A percentile compares a stretch with the other conserved stretches of the same genome.
Evolutionary conservation across 495 filamentous ascomycete species (phyloP).

Genomic region (Aspergillus kassunensis): DNA sequence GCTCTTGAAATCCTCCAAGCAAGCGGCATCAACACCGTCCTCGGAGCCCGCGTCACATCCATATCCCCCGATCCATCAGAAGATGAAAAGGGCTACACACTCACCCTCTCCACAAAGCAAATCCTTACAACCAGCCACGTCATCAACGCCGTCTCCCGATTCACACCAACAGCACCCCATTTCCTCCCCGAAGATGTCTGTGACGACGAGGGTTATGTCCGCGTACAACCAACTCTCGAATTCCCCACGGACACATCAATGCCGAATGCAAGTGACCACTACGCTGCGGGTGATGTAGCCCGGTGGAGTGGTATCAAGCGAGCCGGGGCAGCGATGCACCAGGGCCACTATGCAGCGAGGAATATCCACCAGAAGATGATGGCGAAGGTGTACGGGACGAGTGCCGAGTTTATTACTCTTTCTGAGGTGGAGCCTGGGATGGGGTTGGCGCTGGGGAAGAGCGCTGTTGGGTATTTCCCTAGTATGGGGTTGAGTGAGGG

Average conservation of each 20-base stretch:
- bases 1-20: slow-evolving; percentile 48
- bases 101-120: slow-evolving; percentile 54
- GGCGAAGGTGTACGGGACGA: slow-evolving; percentile 23
- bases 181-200: not conserved
- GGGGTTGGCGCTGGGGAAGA: slow-evolving; percentile 61
- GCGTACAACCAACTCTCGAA: slow-evolving; percentile 32
- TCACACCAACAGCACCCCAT: slow-evolving; percentile 1
- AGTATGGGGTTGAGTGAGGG: slow-evolving; percentile 48
- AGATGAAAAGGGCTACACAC: slow-evolving; percentile 37
- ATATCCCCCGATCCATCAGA: slow-evolving; percentile 26
- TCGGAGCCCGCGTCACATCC: slow-evolving; percentile 45
- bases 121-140: slow-evolving; percentile 52
- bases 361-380: slow-evolving; percentile 61
- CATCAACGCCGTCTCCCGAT: slow-evolving; percentile 51
- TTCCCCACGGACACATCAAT: slow-evolving; percentile 33
- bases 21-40: slow-evolving; percentile 52
- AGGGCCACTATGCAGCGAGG: slow-evolving; percentile 54
- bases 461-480: slow-evolving; percentile 56
- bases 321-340: slow-evolving; percentile 64
- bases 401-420: slow-evolving; percentile 42
- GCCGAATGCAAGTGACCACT: slow-evolving; percentile 53
- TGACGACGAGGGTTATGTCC: slow-evolving; percentile 54
- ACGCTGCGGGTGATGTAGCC: slow-evolving; percentile 46
- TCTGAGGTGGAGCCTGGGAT: slow-evolving; percentile 57
- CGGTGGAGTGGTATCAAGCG: slow-evolving; percentile 67